phyloP scores from a whole-genome alignment of 129 eudicot species.

The Pittosporum tobira region DNA sequence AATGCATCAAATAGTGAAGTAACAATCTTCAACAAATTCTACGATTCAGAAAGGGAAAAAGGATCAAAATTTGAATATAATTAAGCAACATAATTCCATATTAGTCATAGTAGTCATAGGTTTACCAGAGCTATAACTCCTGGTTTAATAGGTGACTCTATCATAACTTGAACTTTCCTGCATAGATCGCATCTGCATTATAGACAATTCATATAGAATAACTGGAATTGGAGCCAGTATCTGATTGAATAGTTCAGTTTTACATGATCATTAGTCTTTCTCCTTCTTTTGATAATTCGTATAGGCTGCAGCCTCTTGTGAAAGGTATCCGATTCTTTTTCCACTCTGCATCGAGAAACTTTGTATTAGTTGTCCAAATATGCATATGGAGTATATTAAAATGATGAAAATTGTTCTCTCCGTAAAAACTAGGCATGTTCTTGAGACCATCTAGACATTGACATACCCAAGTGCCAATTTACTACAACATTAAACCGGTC shows the following conservation, averaged over 20 bases:
- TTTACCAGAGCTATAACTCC: constrained; percentile 62
- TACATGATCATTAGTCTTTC: constrained; percentile 55
- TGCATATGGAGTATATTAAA: neutral
- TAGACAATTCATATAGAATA: neutral
- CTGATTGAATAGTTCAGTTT: neutral
- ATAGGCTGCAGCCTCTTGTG: constrained; percentile 81
- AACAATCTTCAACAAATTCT: constrained; percentile 51
- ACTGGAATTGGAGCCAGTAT: neutral
- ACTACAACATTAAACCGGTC: constrained; percentile 30
- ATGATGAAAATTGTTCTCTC: neutral
- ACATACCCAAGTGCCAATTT: constrained; percentile 74
- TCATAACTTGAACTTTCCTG: constrained; percentile 70
- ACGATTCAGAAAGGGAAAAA: neutral
- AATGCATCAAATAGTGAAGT: constrained; percentile 72
- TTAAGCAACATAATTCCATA: neutral
- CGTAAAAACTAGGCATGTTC: neutral
- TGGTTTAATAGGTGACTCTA: constrained; percentile 84
- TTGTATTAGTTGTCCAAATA: neutral
- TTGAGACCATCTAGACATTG: neutral
- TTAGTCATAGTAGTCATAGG: neutral
- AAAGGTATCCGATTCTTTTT: constrained; percentile 69
- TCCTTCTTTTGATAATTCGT: constrained; percentile 40
- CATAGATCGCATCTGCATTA: neutral
- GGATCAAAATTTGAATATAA: neutral
- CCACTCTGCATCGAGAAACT: constrained; percentile 45